Evolutionary conservation across 2,329 filamentous ascomycete genomes (phyloP), one percentile per base, ranked within the genome.

Genomic region (Rutstroemia sp.): DNA sequence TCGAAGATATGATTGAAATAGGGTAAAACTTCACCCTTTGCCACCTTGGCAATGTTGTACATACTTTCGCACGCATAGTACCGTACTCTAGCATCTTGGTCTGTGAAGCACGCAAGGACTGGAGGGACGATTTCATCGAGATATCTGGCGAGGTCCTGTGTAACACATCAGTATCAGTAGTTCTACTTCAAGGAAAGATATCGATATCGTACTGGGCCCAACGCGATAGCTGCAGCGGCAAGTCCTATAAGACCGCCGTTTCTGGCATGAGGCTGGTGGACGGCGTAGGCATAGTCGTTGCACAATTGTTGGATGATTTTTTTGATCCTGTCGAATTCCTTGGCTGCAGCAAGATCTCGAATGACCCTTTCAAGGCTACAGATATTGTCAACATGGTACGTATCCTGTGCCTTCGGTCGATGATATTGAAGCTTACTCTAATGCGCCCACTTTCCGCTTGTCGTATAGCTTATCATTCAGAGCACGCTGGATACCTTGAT

Each of bases 1-100:
- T 99, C 94, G 69, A 99, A 99, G 61, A 99, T 94, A 67, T 95
- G 88, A 73, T 99, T 99, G 74, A 99, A 99, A 77, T 96, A 99
- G 42, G 95, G 82, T 62, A 99, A 74, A 19, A 99, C 94, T 73
- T 99, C 94, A 39, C 95, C 94, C 74, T 99, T 99, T 59, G 92
- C 94, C 49, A 99, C 94, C 75, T 99, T 99, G 69, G 94, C 92
- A 69, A 99, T 99, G 73, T 99, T 99, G 75, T 99, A 99, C 94
- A 99, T 99, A 72, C 92, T 95, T 76, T 99, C 94, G 74, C 94
- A 99, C 23, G 94, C 94, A 74, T 99, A 99, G 72, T 99, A 99
- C 62, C 94, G 83, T 34, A 97, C 94, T 58, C 94, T 83, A 27
- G 94, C 92, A 86, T 99, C 94, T 76, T 97, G 94, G 66, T 99